A percentile compares a stretch with the other conserved stretches of the same genome.
These are phyloP conservation scores for Yamadazyma olivae DNA, from an alignment of 805 yeast genomes.

Conservation along the genomic window DNA sequence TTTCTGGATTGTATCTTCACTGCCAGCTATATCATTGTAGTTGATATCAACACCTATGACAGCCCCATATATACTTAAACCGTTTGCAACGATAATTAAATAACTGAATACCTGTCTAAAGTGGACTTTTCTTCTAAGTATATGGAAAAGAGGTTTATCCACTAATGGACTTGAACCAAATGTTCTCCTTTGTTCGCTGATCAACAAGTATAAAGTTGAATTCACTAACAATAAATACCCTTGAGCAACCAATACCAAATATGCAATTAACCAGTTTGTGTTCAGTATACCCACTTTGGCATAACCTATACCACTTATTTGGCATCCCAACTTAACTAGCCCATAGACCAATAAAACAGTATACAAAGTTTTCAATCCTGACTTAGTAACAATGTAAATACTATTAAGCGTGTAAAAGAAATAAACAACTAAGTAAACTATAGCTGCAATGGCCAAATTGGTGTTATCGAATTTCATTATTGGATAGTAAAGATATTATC, in stretches of 20 bases:
- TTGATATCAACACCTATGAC: slow-evolving; percentile 22
- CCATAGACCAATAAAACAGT: slow-evolving; percentile 24
- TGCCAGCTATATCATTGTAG: slow-evolving; percentile 21
- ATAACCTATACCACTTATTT: slow-evolving; percentile 34
- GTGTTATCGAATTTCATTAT: slow-evolving; percentile 14
- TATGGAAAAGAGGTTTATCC: background rate
- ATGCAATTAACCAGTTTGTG: slow-evolving; percentile 35
- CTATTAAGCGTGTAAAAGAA: slow-evolving; percentile 18
- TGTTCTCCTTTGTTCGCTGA: slow-evolving; percentile 19
- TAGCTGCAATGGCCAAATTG: slow-evolving; percentile 31
- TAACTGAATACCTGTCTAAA: slow-evolving; percentile 18
- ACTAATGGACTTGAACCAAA: background rate
- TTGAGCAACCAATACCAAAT: slow-evolving; percentile 35
- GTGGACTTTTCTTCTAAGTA: slow-evolving; percentile 13
- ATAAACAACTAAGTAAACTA: slow-evolving; percentile 27
- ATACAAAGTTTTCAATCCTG: slow-evolving; percentile 24
- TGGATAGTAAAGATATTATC: too few relatives aligned
- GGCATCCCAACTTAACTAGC: slow-evolving; percentile 29
- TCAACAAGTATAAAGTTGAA: slow-evolving; percentile 22
- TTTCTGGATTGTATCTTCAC: slow-evolving; percentile 10
- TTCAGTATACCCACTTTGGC: slow-evolving; percentile 23
- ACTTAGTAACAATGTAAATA: slow-evolving; percentile 15
- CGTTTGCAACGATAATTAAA: slow-evolving; percentile 31
- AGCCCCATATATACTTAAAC: slow-evolving; percentile 30
- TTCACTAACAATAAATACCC: slow-evolving; percentile 35